Evolutionary conservation across 78 protist genomes (phyloP), one percentile per base, ranked within the genome.

Genomic region (Emiliania huxleyi): DNA sequence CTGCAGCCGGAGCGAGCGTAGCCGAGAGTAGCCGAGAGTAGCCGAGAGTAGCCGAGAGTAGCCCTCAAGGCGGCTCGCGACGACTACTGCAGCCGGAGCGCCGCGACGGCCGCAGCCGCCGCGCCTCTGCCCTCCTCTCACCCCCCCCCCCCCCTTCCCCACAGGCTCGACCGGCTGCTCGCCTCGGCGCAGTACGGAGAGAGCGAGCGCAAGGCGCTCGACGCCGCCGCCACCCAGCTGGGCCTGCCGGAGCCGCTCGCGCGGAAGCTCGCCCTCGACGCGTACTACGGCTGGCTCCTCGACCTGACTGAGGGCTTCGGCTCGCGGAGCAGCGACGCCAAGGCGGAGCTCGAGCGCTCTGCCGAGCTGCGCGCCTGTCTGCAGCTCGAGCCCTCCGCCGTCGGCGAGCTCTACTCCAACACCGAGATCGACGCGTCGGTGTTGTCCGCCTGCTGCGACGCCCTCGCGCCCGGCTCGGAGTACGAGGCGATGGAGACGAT

Each of bases 211-310:
- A 0, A 12, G n/a, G n/a, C n/a, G 73, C 81, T 71, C 81, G 21
- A 71, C 18, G 81, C 81, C 0, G n/a, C 21, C 5, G 81, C 45
- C 42, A 8, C 43, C 0, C 19, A 29, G 12, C 81, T 71, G 12
- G 81, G 81, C 19, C 42, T 71, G 42, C 42, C 81, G 25, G n/a
- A 6, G 2, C n/a, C 81, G 18, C 42, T 71, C 33, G 33, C 5
- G 42, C 81, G 62, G 49, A 77, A 77, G 46, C 85, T 77, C 46
- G 85, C 33, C 48, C 48, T 77, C 85, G 85, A 77, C n/a, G 85
- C 85, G 5, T 77, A 77, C 85, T 77, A 77, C 85, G 85, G 85
- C 44, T 77, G 85, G 85, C 85, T 77, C 33, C 33, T 40, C 85
- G 85, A 77, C 46, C 12, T 40, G 46, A 77, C 48, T n/a, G 85